Percentiles rank a stretch among this genome's conserved stretches.
phyloP scores from a whole-genome alignment of 1,139 yeast species.

The Ogataea hybrid region DNA sequence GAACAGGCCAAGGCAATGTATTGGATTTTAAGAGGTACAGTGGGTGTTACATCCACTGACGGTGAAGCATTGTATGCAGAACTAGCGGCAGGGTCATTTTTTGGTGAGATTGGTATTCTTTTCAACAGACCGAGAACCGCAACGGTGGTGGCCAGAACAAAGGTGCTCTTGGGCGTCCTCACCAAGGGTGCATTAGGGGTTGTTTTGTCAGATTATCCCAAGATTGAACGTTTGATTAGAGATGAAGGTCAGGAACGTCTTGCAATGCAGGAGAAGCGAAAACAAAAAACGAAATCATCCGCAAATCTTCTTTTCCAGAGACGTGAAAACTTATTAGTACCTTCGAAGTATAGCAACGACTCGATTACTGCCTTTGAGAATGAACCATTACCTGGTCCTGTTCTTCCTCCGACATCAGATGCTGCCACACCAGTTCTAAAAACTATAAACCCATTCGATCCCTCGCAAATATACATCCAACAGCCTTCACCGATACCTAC shows the following conservation, averaged over 20 bases:
- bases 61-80: constrained; percentile 76
- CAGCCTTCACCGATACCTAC: constrained; percentile 8
- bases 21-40: constrained; percentile 75
- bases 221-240: constrained; percentile 63
- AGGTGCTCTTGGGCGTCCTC: constrained; percentile 63
- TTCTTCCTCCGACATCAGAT: constrained; percentile 29
- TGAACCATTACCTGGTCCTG: constrained; percentile 34
- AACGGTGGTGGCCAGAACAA: constrained; percentile 69
- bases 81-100: constrained; percentile 64
- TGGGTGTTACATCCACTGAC: constrained; percentile 69
- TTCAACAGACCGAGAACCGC: constrained; percentile 78
- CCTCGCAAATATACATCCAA: not conserved
- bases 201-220: constrained; percentile 61
- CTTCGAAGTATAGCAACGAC: constrained; percentile 8
- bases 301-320: constrained; percentile 12
- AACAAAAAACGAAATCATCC: constrained; percentile 30
- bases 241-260: constrained; percentile 78
- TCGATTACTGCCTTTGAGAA: constrained; percentile 28
- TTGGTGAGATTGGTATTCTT: constrained; percentile 77
- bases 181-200: constrained; percentile 61
- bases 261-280: constrained; percentile 65
- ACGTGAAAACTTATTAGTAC: constrained; percentile 2
- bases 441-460: constrained; percentile 1
- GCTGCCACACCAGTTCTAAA: not conserved
- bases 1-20: constrained; percentile 79